Percentiles rank a stretch among this genome's conserved stretches.
Evolutionary conservation across 192 early-diverging fungal species (phyloP).

Genomic region (Backusella tuberculispora): DNA sequence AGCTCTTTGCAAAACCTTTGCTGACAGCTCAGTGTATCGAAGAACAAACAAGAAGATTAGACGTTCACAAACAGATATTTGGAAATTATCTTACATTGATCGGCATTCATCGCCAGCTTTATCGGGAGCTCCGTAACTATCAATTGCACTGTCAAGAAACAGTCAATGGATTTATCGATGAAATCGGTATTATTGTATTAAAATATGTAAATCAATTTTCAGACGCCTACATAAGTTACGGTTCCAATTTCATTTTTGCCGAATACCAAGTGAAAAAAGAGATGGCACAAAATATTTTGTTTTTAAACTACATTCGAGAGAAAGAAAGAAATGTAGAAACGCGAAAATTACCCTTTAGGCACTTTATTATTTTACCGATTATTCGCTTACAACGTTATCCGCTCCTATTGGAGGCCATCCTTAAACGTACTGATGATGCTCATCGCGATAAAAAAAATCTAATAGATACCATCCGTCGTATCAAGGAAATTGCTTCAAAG

Average conservation of each 20-base stretch:
- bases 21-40: constrained; percentile 30
- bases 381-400: constrained; percentile 86
- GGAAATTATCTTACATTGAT: constrained; percentile 70
- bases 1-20: constrained; percentile 40
- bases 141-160: constrained; percentile 46
- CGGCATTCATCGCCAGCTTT: constrained; percentile 58
- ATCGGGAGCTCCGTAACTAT: constrained; percentile 55
- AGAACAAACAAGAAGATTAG: neutral
- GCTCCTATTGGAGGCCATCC: constrained; percentile 76
- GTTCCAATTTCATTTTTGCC: constrained; percentile 76
- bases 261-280: constrained; percentile 76
- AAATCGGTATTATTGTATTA: constrained; percentile 84
- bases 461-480: neutral
- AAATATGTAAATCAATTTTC: constrained; percentile 61
- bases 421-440: constrained; percentile 79
- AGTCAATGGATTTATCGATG: constrained; percentile 60
- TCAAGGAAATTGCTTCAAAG: constrained; percentile 13
- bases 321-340: constrained; percentile 54
- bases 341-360: constrained; percentile 35
- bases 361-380: constrained; percentile 73
- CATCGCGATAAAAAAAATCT: constrained; percentile 78
- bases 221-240: constrained; percentile 78
- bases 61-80: constrained; percentile 74
- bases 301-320: constrained; percentile 73
- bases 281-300: constrained; percentile 61